Conservation (phyloP, 441 rosid genomes). For the Hura crepitans region DNA sequence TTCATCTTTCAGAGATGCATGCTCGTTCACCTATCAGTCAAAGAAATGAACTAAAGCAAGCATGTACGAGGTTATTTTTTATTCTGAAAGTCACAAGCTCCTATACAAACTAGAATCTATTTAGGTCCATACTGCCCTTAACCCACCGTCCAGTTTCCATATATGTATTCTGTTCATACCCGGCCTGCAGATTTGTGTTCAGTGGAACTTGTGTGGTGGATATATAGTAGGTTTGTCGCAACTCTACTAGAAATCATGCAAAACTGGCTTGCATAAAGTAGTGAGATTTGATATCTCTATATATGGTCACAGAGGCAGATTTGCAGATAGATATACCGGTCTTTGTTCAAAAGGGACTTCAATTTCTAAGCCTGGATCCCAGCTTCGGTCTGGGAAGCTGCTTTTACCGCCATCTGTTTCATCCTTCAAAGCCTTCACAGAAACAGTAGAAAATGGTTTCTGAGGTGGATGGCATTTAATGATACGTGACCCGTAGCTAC, state of each 20-base stretch:
- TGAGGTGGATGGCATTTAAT: conserved; percentile 28
- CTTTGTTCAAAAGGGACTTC: conserved; percentile 90
- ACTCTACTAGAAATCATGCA: background rate
- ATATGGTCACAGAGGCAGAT: background rate
- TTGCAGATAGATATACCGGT: conserved; percentile 50
- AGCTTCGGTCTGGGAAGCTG: conserved; percentile 59
- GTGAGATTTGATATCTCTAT: too few relatives aligned
- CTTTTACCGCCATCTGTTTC: conserved; percentile 53
- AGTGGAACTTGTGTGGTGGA: background rate
- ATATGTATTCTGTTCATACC: background rate
- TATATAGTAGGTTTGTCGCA: background rate
- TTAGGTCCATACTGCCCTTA: background rate
- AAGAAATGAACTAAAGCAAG: conserved; percentile 16
- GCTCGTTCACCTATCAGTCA: conserved; percentile 70
- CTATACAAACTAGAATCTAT: background rate
- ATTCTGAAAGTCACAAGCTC: background rate
- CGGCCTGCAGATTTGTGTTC: background rate
- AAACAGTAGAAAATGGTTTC: conserved; percentile 33
- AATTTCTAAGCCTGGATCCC: conserved; percentile 85
- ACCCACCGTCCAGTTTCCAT: background rate
- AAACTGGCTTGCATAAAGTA: background rate
- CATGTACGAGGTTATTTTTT: background rate
- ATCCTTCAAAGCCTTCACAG: conserved; percentile 62
- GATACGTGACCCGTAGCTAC: conserved; percentile 37
- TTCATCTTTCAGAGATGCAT: conserved; percentile 76